Evolutionary conservation across 176 grass and related monocot genomes (phyloP).

Genomic region (Paspalum notatum): DNA sequence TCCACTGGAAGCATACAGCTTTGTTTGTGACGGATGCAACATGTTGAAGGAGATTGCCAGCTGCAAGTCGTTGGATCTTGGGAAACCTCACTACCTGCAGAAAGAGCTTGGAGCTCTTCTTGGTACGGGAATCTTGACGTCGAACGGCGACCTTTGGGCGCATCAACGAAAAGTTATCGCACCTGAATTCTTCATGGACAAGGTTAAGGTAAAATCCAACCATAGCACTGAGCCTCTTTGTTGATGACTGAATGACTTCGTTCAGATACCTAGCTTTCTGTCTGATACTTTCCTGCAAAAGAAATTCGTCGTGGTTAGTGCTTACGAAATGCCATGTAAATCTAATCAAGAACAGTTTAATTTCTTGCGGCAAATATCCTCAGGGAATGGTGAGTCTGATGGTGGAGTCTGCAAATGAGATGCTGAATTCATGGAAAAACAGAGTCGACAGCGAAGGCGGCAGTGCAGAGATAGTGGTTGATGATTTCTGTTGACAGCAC

Average conservation of each 20-base stretch:
- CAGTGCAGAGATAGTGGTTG: constrained; percentile 66
- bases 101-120: constrained; percentile 68
- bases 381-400: constrained; percentile 78
- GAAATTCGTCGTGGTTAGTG: neutral
- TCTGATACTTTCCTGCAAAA: neutral
- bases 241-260: neutral
- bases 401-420: constrained; percentile 40
- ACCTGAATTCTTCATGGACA: constrained; percentile 87
- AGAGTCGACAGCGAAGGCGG: constrained; percentile 47
- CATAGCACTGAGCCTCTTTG: neutral
- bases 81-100: constrained; percentile 60
- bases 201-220: constrained; percentile 72
- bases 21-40: constrained; percentile 57
- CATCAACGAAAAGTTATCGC: constrained; percentile 79
- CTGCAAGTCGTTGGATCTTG: constrained; percentile 70
- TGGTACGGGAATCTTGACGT: constrained; percentile 67
- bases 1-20: constrained; percentile 64
- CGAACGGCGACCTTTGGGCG: constrained; percentile 68
- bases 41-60: constrained; percentile 66
- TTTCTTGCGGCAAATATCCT: constrained; percentile 16
- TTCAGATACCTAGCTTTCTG: neutral
- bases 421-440: constrained; percentile 61
- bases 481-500: no score
- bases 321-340: constrained; percentile 17
- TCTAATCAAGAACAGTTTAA: neutral